Evolutionary conservation across 139 green algal genomes (phyloP), one percentile per base, ranked within the genome.

Genomic region (Chlorella sp.): DNA sequence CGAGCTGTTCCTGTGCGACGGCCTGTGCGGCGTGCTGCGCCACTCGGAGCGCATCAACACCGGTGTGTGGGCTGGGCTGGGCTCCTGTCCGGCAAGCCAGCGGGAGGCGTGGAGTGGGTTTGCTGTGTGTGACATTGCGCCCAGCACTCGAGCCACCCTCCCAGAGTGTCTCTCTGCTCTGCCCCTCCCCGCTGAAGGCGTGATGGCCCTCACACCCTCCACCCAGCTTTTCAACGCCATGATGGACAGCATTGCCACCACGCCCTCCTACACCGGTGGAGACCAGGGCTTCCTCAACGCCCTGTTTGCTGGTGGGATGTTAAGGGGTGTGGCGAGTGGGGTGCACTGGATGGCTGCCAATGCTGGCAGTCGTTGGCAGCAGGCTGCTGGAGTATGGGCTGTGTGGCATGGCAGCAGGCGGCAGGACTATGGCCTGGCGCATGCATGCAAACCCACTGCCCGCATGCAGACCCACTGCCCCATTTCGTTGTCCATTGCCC

Each of bases 21-120:
- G 90, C 41, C 93, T 97, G 65, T 97, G 94, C 83, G 94, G 87
- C 23, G 86, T 89, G 15, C 70, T 97, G 74, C 86, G 93, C 20
- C 92, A 96, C 85, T 93, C 86, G 16, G 94, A 97, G 89, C 89
- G 90, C 32, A 85, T 97, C 82, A 97, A 97, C 88, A 90, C 83
- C 1, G 94, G 94, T 57, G 93, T 0, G 44, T 51, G 44, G 44
- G 44, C 7, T 9, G 9, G 44, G 7, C 44, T 51, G 44, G 44
- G 44, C 44, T n/a, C n/a, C n/a, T n/a, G n/a, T n/a, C n/a, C n/a
- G n/a, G n/a, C n/a, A n/a, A n/a, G n/a, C n/a, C n/a, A n/a, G n/a
- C n/a, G n/a, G n/a, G n/a, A n/a, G n/a, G n/a, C n/a, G n/a, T n/a
- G n/a, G n/a, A n/a, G n/a, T n/a, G n/a, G n/a, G n/a, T n/a, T n/a